Percentiles rank a stretch among this genome's conserved stretches.
Evolutionary conservation across 2,329 filamentous ascomycete genomes (phyloP).

Genomic region (Colletotrichum chrysophilum): DNA sequence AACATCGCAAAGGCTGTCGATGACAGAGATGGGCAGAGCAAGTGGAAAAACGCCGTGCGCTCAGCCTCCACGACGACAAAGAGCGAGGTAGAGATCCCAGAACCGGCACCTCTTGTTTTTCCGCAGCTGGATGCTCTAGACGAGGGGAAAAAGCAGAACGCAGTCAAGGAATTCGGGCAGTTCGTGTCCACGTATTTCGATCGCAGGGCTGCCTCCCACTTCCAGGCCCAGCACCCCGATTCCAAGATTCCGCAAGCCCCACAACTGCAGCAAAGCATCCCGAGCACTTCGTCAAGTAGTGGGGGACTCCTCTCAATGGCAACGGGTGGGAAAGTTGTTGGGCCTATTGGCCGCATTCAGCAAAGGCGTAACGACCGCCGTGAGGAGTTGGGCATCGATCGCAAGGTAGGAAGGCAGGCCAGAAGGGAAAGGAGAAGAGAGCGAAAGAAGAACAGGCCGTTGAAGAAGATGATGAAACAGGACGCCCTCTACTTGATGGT

Average conservation of each 20-base stretch:
- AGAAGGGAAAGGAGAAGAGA: neutral
- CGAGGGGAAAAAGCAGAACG: neutral
- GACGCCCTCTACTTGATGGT: neutral
- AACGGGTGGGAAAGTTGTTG: neutral
- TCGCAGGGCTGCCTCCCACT: neutral
- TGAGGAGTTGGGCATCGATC: neutral
- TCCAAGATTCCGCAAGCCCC: neutral
- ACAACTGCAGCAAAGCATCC: neutral
- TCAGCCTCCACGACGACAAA: neutral
- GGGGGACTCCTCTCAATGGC: neutral
- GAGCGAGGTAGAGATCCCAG: neutral
- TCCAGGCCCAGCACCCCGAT: neutral
- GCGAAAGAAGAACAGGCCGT: neutral
- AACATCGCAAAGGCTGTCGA: neutral
- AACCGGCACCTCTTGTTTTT: neutral
- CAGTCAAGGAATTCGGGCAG: neutral
- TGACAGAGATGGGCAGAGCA: neutral
- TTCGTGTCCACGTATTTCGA: neutral
- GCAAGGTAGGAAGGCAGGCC: neutral
- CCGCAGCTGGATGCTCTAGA: neutral
- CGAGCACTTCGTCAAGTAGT: neutral
- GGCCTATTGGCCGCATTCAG: neutral
- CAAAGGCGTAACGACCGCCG: neutral
- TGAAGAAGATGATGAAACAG: neutral
- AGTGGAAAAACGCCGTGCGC: neutral